Evolutionary conservation across 2,329 filamentous ascomycete species (phyloP), one percentile per base, ranked within the genome.

Genomic region (Lachnum nothofagi): DNA sequence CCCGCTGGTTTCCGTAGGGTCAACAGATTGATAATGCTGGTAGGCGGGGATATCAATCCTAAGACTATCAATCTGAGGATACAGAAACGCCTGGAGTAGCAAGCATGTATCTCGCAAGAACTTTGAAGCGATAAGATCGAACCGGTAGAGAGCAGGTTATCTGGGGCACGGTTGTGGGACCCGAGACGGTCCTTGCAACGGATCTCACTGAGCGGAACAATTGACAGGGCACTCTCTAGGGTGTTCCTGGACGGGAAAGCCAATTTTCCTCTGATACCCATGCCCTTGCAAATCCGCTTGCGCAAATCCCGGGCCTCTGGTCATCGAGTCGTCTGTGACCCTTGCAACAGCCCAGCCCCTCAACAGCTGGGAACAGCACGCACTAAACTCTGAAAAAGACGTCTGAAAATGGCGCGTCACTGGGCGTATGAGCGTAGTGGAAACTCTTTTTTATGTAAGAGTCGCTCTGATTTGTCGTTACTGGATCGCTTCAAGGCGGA

Each of bases 141-240:
- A 58, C 52, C 47, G 52, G 52, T 53, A 60, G 46, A 44, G 54
- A 54, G 55, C 47, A 46, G 41, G 55, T 55, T 53, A 29, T 51
- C 44, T 42, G 42, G 46, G 8, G 23, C 19, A 12, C 14, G 27
- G 20, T 24, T 40, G 34, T 27, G 42, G 40, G 42, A 34, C 35
- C 19, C 44, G 42, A 17, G 25, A 52, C 31, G 33, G 42, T 42
- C 49, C 49, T 39, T 44, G 44, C 31, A 22, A 17, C 29, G 27
- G 37, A 42, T 33, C 46, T 42, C 23, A 20, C 16, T 43, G 39
- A 31, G 25, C 20, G 17, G 25, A n/a, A 33, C 22, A 14, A 19
- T 27, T 20, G 10, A 19, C 31, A n/a, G 39, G 17, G 5, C 23
- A 17, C 14, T 8, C 17, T n/a, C 12, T 25, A 25, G 46, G 46